Conservation (phyloP, 768 basidiomycete genomes). For the Clavulina sp. region DNA sequence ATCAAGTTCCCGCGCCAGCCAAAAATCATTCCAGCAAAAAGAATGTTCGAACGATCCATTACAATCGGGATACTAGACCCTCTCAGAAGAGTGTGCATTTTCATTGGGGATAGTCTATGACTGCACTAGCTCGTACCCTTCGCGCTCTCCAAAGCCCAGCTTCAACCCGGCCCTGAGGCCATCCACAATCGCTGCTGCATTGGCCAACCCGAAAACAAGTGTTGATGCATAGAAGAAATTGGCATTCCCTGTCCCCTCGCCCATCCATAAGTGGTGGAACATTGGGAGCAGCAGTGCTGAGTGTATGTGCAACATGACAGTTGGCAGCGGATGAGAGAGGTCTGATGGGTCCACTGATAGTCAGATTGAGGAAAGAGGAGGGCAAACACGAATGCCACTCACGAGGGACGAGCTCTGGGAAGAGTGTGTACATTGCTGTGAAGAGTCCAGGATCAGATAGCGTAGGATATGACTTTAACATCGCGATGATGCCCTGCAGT, state of each 20-base stretch:
- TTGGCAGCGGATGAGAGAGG: slow-evolving; percentile 70
- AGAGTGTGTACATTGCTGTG: slow-evolving; percentile 59
- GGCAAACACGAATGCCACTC: slow-evolving; percentile 20
- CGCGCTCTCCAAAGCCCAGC: slow-evolving; percentile 42
- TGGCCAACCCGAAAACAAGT: slow-evolving; percentile 78
- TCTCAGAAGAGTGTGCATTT: too few species aligned
- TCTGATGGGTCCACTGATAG: slow-evolving; percentile 28
- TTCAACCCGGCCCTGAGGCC: slow-evolving; percentile 69
- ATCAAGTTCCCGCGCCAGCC: too few species aligned
- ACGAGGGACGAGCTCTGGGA: slow-evolving; percentile 76
- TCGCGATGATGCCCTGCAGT: slow-evolving; percentile 56
- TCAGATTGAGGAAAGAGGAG: background rate
- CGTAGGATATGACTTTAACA: slow-evolving; percentile 84
- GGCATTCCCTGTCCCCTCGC: slow-evolving; percentile 84
- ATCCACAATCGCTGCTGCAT: slow-evolving; percentile 71
- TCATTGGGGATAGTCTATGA: too few species aligned
- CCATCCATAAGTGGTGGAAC: slow-evolving; percentile 83
- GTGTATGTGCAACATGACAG: slow-evolving; percentile 65
- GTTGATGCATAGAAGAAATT: slow-evolving; percentile 98
- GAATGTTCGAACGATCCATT: too few species aligned
- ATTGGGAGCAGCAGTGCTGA: slow-evolving; percentile 73
- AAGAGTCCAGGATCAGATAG: slow-evolving; percentile 81
- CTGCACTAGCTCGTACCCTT: slow-evolving; percentile 40
- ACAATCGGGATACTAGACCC: too few species aligned
- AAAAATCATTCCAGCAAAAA: too few species aligned